Evolutionary conservation across 495 filamentous ascomycete genomes (phyloP).

Genomic region (Neurospora pannonica): DNA sequence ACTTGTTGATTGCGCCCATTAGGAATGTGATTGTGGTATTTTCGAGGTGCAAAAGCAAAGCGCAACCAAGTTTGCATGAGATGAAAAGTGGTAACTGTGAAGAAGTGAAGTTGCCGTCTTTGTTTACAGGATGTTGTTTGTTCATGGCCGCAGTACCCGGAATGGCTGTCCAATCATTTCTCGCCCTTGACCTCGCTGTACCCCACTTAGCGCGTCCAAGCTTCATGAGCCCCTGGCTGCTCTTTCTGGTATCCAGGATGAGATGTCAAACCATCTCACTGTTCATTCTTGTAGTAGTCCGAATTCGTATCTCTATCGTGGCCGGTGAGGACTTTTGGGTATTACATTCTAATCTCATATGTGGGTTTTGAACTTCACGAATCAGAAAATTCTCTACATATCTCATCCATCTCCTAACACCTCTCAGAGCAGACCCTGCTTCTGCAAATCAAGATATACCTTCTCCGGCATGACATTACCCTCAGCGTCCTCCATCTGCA

Average conservation of each 20-base stretch:
- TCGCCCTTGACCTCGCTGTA: background rate
- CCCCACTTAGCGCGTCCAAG: background rate
- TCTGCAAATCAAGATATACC: constrained; percentile 81
- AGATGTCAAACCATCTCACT: background rate
- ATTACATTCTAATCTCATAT: background rate
- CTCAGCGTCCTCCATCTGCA: constrained; percentile 96
- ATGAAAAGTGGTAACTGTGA: background rate
- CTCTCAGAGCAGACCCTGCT: constrained; percentile 55
- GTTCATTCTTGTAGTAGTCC: background rate
- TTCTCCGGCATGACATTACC: constrained; percentile 99
- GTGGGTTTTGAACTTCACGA: background rate
- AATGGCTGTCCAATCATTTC: background rate
- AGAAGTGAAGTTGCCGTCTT: background rate
- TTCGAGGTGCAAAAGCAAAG: background rate
- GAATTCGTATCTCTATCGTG: background rate
- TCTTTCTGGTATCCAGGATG: background rate
- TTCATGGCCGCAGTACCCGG: background rate
- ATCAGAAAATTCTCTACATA: background rate
- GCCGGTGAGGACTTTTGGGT: background rate
- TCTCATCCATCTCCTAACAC: background rate
- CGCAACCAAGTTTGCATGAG: background rate
- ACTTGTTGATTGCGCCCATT: background rate
- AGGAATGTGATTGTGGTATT: background rate
- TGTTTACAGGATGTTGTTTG: background rate
- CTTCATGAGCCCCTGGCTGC: background rate